A percentile compares a stretch with the other conserved stretches of the same genome.
These are phyloP conservation scores for Cladosporium sp. DNA, from an alignment of 2,329 filamentous ascomycete genomes.

Conservation along the genomic window DNA sequence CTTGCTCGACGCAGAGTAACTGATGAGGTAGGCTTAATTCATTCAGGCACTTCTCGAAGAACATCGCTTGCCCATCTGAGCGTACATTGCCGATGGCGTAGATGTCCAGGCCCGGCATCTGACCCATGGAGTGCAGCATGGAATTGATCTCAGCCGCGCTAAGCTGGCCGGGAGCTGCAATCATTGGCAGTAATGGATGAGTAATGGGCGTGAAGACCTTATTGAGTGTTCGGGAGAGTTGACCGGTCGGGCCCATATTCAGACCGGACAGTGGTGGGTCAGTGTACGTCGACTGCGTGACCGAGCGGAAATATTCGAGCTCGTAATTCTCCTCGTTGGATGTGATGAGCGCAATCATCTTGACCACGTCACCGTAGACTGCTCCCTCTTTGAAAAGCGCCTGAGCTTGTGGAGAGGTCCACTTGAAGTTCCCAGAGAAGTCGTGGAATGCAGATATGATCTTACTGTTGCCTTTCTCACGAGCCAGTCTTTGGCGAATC, in stretches of 20 bases:
- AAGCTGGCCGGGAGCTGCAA: constrained; percentile 80
- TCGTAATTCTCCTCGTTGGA: constrained; percentile 85
- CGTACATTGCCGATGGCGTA: constrained; percentile 73
- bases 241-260: constrained; percentile 84
- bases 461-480: constrained; percentile 70
- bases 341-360: constrained; percentile 83
- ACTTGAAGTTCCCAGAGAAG: constrained; percentile 79
- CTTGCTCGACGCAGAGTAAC: constrained; percentile 69
- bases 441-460: constrained; percentile 93
- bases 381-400: constrained; percentile 67
- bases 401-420: constrained; percentile 70
- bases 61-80: constrained; percentile 73
- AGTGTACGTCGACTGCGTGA: constrained; percentile 65
- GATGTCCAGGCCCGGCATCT: constrained; percentile 73
- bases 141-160: constrained; percentile 82
- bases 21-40: constrained; percentile 78
- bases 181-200: constrained; percentile 76
- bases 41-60: constrained; percentile 66
- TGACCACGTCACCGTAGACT: constrained; percentile 78
- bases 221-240: constrained; percentile 78
- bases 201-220: constrained; percentile 86
- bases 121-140: constrained; percentile 72
- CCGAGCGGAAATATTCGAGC: constrained; percentile 80
- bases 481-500: constrained; percentile 64
- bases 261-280: constrained; percentile 75